Evolutionary conservation across 2,329 filamentous ascomycete species (phyloP).

Genomic region (Xylariales sp.): DNA sequence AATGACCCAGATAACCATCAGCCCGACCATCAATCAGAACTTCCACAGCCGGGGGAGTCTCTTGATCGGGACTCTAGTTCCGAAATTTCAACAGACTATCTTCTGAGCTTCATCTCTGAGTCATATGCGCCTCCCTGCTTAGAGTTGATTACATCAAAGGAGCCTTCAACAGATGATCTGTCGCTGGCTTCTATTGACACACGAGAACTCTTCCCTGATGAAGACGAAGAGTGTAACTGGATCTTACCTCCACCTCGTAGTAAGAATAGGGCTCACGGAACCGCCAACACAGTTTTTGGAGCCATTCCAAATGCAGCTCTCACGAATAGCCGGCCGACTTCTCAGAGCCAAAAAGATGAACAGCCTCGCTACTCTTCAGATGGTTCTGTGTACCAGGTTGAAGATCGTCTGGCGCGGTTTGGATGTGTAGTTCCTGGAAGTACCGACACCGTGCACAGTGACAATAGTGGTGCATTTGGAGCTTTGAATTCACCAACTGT

Average conservation of each 20-base stretch:
- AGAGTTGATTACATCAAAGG: constrained; percentile 21
- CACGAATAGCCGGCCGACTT: no score
- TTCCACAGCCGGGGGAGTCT: no score
- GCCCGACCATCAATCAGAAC: no score
- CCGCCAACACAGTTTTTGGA: background rate
- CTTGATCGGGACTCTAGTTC: no score
- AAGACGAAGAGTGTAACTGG: constrained; percentile 7
- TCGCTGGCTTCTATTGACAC: constrained; percentile 15
- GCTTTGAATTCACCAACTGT: constrained; percentile 15
- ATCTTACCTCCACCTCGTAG: background rate
- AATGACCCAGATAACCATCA: no score
- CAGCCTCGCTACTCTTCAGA: no score
- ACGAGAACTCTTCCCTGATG: constrained; percentile 14
- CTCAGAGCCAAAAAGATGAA: no score
- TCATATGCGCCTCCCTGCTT: constrained; percentile 22
- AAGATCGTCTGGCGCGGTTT: no score
- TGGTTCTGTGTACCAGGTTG: no score
- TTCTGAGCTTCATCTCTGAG: constrained; percentile 24
- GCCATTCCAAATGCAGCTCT: constrained; percentile 12
- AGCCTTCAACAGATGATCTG: constrained; percentile 13
- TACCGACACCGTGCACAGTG: no score
- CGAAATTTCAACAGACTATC: no score
- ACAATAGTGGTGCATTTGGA: constrained; percentile 15
- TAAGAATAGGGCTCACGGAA: background rate
- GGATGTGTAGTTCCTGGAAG: no score